phyloP scores from a whole-genome alignment of 371 early-diverging fungal genomes.

The Apophysomyces sp. region DNA sequence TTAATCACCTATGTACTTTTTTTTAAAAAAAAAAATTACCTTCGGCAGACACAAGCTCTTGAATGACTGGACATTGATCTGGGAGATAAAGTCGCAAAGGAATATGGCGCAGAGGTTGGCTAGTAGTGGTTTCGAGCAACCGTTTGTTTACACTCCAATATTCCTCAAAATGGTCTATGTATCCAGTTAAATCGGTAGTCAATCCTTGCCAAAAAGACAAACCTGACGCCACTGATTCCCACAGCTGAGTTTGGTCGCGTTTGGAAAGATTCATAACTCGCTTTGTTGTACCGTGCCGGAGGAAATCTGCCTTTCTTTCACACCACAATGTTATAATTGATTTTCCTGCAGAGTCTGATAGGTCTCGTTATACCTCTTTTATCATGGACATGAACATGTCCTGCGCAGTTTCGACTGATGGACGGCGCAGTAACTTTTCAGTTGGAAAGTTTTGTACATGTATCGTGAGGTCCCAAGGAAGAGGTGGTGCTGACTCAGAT shows the following conservation, averaged over 20 bases:
- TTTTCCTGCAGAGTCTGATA: background rate
- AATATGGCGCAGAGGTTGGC: conserved; percentile 39
- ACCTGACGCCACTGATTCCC: conserved; percentile 64
- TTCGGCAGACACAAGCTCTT: conserved; percentile 51
- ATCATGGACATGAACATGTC: conserved; percentile 80
- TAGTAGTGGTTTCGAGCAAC: conserved; percentile 43
- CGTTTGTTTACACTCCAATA: conserved; percentile 69
- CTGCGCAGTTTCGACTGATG: conserved; percentile 53
- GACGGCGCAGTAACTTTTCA: conserved; percentile 54
- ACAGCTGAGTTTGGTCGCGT: conserved; percentile 67
- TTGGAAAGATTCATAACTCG: conserved; percentile 77
- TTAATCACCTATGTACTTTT: background rate
- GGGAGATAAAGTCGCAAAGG: conserved; percentile 64
- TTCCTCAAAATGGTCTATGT: conserved; percentile 51
- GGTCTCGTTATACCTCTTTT: conserved; percentile 59
- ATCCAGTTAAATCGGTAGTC: background rate
- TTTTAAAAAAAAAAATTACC: background rate
- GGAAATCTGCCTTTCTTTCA: conserved; percentile 63
- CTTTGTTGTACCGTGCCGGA: conserved; percentile 70
- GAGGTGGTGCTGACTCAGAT: background rate
- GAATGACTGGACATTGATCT: conserved; percentile 59
- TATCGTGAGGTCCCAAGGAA: conserved; percentile 67
- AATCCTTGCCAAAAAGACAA: background rate
- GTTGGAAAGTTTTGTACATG: conserved; percentile 62
- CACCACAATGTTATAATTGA: background rate